phyloP scores from a whole-genome alignment of 2,329 filamentous ascomycete species.

The Gaeumannomyces tritici region DNA sequence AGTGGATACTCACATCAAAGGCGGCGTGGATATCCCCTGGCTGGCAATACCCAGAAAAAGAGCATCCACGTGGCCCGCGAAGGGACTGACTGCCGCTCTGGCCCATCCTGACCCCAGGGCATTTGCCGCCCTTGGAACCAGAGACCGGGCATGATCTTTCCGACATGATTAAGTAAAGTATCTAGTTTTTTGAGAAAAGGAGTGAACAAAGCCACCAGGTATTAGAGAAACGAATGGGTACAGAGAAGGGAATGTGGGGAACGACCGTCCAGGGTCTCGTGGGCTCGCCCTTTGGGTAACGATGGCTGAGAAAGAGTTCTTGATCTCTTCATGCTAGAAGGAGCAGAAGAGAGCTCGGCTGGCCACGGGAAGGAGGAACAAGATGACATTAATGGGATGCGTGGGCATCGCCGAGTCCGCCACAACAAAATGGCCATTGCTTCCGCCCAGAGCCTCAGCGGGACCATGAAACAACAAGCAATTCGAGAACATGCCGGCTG shows the following conservation, averaged over 20 bases:
- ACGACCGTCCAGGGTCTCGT: not conserved
- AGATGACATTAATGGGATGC: not conserved
- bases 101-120: constrained; percentile 15
- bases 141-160: constrained; percentile 19
- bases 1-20: constrained; percentile 23
- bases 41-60: constrained; percentile 23
- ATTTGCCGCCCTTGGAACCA: constrained; percentile 14
- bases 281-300: not conserved
- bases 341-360: not conserved
- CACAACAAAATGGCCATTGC: not conserved
- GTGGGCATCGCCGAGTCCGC: not conserved
- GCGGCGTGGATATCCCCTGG: constrained; percentile 24
- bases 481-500: not conserved
- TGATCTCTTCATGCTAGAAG: not conserved
- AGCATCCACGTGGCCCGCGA: constrained; percentile 21
- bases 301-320: not conserved
- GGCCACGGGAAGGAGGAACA: not conserved
- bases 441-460: not conserved
- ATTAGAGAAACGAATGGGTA: not conserved
- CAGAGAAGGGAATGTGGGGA: not conserved
- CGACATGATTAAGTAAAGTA: constrained; percentile 10
- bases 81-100: constrained; percentile 8
- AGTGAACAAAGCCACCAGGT: not conserved
- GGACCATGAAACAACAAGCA: not conserved
- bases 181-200: not conserved